A percentile compares a stretch with the other conserved stretches of the same genome.
Conservation (phyloP, 352 stramenopile genomes). For the Aphanomyces invadans region DNA sequence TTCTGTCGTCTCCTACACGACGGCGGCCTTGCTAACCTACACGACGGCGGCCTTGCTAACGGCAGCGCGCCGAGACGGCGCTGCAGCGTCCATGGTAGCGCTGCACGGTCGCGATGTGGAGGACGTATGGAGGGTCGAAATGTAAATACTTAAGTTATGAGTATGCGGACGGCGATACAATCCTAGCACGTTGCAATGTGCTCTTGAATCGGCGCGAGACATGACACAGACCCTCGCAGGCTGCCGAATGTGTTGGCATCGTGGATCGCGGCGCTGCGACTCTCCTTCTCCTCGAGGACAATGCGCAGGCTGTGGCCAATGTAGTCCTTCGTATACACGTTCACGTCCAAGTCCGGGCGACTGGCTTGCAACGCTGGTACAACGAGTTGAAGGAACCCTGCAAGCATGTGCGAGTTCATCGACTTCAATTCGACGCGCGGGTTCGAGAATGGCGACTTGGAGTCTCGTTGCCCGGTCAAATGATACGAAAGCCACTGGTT, state of each 20-base stretch:
- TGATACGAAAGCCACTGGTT: slow-evolving; percentile 14
- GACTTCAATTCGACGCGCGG: slow-evolving; percentile 22
- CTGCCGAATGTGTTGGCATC: neutral
- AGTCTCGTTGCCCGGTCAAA: neutral
- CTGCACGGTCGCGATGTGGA: no score
- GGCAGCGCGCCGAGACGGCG: no score
- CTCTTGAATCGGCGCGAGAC: slow-evolving; percentile 10
- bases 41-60: no score
- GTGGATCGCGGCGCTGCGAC: neutral
- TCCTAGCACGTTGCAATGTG: neutral
- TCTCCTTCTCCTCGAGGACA: slow-evolving; percentile 11
- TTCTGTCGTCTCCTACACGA: no score
- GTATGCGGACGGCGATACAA: neutral
- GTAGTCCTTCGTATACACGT: slow-evolving; percentile 22
- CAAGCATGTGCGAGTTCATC: slow-evolving; percentile 9
- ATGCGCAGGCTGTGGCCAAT: slow-evolving; percentile 24
- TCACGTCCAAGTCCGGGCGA: slow-evolving; percentile 15
- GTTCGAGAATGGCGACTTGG: slow-evolving; percentile 9
- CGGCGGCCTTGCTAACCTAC: no score
- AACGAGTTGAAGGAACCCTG: slow-evolving; percentile 11
- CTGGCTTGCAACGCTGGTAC: neutral
- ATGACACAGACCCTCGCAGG: neutral
- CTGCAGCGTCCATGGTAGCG: no score
- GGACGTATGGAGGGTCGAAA: neutral
- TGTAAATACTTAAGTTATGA: neutral